phyloP scores from a whole-genome alignment of 2,329 filamentous ascomycete genomes.

The Fusarium concolor region DNA sequence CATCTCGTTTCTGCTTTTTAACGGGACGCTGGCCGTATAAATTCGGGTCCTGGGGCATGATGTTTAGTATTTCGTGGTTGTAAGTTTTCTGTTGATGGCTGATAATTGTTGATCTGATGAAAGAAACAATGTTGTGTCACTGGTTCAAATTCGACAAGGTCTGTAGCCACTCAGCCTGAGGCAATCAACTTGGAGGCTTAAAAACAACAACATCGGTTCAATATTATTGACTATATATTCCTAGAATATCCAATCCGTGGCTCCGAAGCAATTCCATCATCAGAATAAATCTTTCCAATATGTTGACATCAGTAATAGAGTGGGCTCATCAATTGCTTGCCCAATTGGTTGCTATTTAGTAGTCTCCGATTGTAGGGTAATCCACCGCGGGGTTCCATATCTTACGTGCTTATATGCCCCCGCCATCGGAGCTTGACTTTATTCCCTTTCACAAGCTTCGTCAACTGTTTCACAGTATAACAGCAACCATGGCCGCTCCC shows the following conservation, averaged over 20 bases:
- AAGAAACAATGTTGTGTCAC: slow-evolving; percentile 7
- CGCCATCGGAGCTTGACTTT: slow-evolving; percentile 52
- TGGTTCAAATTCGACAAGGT: not conserved
- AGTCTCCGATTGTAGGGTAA: slow-evolving; percentile 41
- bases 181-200: slow-evolving; percentile 31
- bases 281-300: not conserved
- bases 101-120: not conserved
- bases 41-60: slow-evolving; percentile 73
- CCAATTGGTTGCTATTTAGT: slow-evolving; percentile 28
- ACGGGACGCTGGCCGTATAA: slow-evolving; percentile 81
- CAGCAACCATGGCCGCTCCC: slow-evolving; percentile 55
- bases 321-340: slow-evolving; percentile 22
- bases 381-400: slow-evolving; percentile 43
- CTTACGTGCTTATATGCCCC: slow-evolving; percentile 46
- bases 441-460: slow-evolving; percentile 42
- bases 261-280: not conserved
- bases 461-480: slow-evolving; percentile 21
- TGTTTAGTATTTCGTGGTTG: slow-evolving; percentile 13
- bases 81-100: not conserved
- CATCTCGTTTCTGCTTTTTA: slow-evolving; percentile 76
- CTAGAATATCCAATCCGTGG: not conserved
- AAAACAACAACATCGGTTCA: not conserved
- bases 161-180: slow-evolving; percentile 37
- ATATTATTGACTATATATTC: not conserved
- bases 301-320: not conserved